Percentiles rank a stretch among this genome's conserved stretches.
phyloP scores from a whole-genome alignment of 1,284 basidiomycete species.

The Tilletiaria anomala region DNA sequence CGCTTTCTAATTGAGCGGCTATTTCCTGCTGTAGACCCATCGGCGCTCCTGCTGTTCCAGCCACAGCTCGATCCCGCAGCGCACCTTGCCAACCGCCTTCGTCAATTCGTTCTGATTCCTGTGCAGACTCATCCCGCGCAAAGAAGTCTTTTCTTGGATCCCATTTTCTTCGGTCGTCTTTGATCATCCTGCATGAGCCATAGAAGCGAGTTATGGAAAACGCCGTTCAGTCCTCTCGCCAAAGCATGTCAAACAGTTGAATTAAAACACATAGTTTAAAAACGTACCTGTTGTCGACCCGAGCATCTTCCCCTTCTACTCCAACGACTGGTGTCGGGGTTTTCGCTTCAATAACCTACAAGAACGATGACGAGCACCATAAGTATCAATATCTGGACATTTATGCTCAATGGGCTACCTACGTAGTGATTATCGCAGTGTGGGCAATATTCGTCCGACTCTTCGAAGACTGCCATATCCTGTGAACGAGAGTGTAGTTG shows the following conservation, averaged over 20 bases:
- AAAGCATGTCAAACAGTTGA: too few relatives aligned
- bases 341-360: slow-evolving; percentile 80
- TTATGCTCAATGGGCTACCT: too few relatives aligned
- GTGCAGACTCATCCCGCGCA: slow-evolving; percentile 15
- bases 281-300: slow-evolving; percentile 66
- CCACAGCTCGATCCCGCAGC: slow-evolving; percentile 17
- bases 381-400: too few relatives aligned
- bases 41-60: slow-evolving; percentile 4
- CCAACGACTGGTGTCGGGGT: slow-evolving; percentile 69
- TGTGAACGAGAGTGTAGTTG: too few relatives aligned
- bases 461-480: slow-evolving; percentile 77
- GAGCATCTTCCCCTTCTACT: slow-evolving; percentile 77
- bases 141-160: slow-evolving; percentile 48
- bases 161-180: slow-evolving; percentile 52
- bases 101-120: slow-evolving; percentile 25
- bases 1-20: slow-evolving; percentile 6
- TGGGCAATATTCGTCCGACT: slow-evolving; percentile 93
- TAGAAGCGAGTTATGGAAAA: too few relatives aligned
- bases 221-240: too few relatives aligned
- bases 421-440: slow-evolving; percentile 73
- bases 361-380: too few relatives aligned
- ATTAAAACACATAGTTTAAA: too few relatives aligned
- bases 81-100: slow-evolving; percentile 27
- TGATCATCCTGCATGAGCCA: too few relatives aligned
- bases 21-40: not conserved